Evolutionary conservation across 345 rosid genomes (phyloP).

Genomic region (Euphorbia lathyris): DNA sequence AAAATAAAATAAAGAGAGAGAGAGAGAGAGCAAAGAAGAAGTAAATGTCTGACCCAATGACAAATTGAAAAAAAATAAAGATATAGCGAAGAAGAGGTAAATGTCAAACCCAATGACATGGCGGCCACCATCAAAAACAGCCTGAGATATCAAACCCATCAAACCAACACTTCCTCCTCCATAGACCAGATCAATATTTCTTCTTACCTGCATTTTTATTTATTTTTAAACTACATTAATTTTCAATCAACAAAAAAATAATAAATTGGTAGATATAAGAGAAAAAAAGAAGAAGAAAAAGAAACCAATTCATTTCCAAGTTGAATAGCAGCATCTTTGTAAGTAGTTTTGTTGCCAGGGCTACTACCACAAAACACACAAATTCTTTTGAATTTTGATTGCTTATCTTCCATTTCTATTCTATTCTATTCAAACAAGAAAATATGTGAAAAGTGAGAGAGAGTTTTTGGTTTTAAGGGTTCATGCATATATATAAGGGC

Average conservation of each 20-base stretch:
- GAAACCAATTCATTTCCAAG: constrained; percentile 32
- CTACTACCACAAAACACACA: constrained; percentile 37
- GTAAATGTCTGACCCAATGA: no score
- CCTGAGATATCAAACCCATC: constrained; percentile 89
- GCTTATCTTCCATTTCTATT: constrained; percentile 24
- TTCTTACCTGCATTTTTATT: constrained; percentile 72
- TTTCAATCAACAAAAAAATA: not conserved
- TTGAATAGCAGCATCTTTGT: constrained; percentile 34
- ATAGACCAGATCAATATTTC: constrained; percentile 85
- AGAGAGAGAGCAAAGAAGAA: not conserved
- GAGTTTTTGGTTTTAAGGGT: no score
- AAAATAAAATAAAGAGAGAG: not conserved
- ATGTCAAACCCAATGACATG: constrained; percentile 96
- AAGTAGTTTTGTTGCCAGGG: constrained; percentile 31
- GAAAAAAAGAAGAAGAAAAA: not conserved
- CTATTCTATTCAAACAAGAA: no score
- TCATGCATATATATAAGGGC: no score
- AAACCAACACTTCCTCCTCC: constrained; percentile 95
- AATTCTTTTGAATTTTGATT: constrained; percentile 28
- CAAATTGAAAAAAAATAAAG: no score
- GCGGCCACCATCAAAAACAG: constrained; percentile 80
- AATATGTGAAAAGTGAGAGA: no score
- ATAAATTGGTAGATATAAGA: not conserved
- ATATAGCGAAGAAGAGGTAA: no score
- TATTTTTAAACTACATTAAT: no score